Evolutionary conservation across 306 rosid species (phyloP).

Genomic region (Vigna hirtella): DNA sequence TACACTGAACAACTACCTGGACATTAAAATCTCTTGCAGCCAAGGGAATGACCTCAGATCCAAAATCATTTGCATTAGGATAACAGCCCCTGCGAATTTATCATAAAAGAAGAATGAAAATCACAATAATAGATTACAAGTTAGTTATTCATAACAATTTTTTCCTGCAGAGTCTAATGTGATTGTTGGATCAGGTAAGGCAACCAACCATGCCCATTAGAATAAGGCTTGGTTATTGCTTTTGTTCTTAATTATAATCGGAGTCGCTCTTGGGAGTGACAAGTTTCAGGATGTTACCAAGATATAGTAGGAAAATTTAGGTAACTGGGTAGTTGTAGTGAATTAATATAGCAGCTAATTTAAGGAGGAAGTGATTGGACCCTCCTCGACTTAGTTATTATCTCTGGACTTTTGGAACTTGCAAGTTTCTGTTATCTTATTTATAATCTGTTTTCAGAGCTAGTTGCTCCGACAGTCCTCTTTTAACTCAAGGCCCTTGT

Average conservation of each 20-base stretch:
- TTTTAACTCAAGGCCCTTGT: too few species aligned
- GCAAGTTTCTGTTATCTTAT: not conserved
- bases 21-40: constrained; percentile 60
- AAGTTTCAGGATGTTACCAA: not conserved
- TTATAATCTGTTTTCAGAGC: not conserved
- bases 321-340: not conserved
- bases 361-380: not conserved
- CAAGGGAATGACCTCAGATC: constrained; percentile 62
- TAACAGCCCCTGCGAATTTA: constrained; percentile 44
- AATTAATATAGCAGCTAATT: not conserved
- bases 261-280: not conserved
- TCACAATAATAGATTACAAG: not conserved
- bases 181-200: not conserved
- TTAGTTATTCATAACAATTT: not conserved
- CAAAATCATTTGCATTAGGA: constrained; percentile 67
- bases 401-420: too few species aligned
- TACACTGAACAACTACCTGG: constrained; percentile 46
- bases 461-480: too few species aligned
- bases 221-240: not conserved
- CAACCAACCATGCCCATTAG: not conserved
- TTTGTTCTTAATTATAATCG: not conserved
- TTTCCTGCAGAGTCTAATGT: not conserved
- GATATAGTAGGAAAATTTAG: not conserved
- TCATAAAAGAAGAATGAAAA: constrained; percentile 21
- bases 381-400: not conserved